Evolutionary conservation across 306 rosid species (phyloP).

Genomic region (Cucurbita maxima): DNA sequence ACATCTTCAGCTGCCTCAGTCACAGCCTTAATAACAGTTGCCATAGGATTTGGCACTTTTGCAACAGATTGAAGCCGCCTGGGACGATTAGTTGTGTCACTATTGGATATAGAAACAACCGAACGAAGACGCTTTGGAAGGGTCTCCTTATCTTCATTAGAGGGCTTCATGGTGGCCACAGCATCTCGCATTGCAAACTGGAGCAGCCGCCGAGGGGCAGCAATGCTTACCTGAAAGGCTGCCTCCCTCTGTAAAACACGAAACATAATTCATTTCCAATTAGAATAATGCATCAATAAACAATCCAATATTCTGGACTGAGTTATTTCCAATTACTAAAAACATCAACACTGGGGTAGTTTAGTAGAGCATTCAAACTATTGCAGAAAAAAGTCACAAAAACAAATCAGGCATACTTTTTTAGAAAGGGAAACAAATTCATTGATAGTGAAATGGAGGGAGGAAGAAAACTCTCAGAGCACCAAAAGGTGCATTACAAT

Average conservation of each 20-base stretch:
- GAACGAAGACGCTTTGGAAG: constrained; percentile 79
- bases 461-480: neutral
- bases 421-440: neutral
- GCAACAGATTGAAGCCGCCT: constrained; percentile 35
- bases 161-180: constrained; percentile 44
- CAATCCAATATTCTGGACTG: neutral
- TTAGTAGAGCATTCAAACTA: neutral
- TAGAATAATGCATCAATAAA: neutral
- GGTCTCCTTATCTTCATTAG: constrained; percentile 38
- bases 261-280: constrained; percentile 6
- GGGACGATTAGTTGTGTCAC: constrained; percentile 43
- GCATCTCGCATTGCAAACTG: constrained; percentile 94
- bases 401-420: neutral
- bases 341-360: neutral
- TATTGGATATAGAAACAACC: constrained; percentile 56
- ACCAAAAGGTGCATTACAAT: neutral
- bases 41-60: constrained; percentile 61
- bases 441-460: neutral
- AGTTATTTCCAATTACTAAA: neutral
- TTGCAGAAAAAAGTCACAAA: neutral
- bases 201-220: constrained; percentile 71
- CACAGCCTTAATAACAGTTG: constrained; percentile 80
- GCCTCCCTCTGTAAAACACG: constrained; percentile 33
- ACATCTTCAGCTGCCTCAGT: constrained; percentile 91
- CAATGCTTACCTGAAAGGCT: constrained; percentile 17